Evolutionary conservation across 176 grass and related monocot species (phyloP), one percentile per base, ranked within the genome.

Genomic region (Oryza punctata): DNA sequence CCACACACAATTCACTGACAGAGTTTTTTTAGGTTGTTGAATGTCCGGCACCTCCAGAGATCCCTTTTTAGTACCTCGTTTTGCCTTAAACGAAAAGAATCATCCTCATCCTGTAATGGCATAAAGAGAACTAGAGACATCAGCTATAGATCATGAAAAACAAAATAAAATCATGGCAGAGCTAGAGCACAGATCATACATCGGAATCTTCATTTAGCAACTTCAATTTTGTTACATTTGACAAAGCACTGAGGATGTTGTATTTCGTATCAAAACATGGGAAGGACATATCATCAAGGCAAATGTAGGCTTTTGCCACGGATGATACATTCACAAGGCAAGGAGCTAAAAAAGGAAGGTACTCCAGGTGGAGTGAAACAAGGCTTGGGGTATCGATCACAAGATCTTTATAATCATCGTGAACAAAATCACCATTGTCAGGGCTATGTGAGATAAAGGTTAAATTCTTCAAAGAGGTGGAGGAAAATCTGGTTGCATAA

Each of bases 311-410:
- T 27, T 30, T 54, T 30, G 41, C 16, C 27, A 75, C 6, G 47
- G 72, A 75, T 32, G 72, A 54, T 26, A 75, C 45, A 52, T 75
- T 75, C 72, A 75, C 72, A 75, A 54, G 25, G 27, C 46, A 57
- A 57, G 72, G 47, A 57, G 46, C 19, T 33, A 75, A 75, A 16
- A 57, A 57, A 0, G 72, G 72, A 75, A 75, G 26, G 72, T 35
- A 21, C 47, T 75, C 72, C 28, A 75, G 28, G 52, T 75, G 27
- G 4, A 75, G 72, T 10, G 18, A 75, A 75, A 75, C 72, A 75
- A 75, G 72, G 52, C 72, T 75, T 6, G 47, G 72, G 28, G 18
- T 75, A 75, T 75, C 72, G 57, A 57, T 75, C 28, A 75, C 72
- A 49, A 49, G 46, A 75, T 75, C 26, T 33, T 75, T 47, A 75